Evolutionary conservation across 1,139 yeast species (phyloP), one percentile per base, ranked within the genome.

Genomic region (Debaryomycetaceae sp.): DNA sequence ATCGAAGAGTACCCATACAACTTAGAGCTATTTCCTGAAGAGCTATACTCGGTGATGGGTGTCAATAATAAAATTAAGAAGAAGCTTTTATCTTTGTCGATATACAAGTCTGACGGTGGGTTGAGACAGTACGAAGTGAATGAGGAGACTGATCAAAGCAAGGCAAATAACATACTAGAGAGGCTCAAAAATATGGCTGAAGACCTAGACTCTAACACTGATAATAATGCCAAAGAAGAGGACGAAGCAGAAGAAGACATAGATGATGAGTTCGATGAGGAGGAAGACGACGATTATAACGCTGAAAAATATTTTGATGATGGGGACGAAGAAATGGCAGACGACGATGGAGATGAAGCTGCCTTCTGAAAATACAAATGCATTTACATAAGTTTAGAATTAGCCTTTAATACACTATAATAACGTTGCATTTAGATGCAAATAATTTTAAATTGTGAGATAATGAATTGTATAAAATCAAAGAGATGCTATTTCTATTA

Each of bases 1-100:
- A 78, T 86, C 14, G 85, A 83, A 48, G 95, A 87, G 43, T 94
- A 87, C 63, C 96, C 96, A 1, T 88, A 83, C 57, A 75, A 76
- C 45, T 52, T 77, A 19, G 80, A 78, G 41, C 73, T 85, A 46
- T 87, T 91, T 60, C 98, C 98, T 1, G 73, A 70, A 18, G 98
- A 92, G 58, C 67, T 92, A 42, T 83, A 86, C 50, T 65, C 75
- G 18, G 87, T 83, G 26, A 81, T 85, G 85, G 92, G 91, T 3
- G 74, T 82, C 8, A 73, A 76, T 46, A 75, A 72, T 47, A 71
- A 72, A 53, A 75, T 75, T 55, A 70, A 70, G 51, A 69, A 69
- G 55, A 78, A 78, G 50, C 58, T 79, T n/a, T 59, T 83, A 39
- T 67, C 74, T 17, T 55, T 81, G 36, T 72, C 82, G 0, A 67